These are phyloP conservation scores for Trypanosoma platydactyli DNA, from an alignment of 208 protist species.

Conservation along the genomic window DNA sequence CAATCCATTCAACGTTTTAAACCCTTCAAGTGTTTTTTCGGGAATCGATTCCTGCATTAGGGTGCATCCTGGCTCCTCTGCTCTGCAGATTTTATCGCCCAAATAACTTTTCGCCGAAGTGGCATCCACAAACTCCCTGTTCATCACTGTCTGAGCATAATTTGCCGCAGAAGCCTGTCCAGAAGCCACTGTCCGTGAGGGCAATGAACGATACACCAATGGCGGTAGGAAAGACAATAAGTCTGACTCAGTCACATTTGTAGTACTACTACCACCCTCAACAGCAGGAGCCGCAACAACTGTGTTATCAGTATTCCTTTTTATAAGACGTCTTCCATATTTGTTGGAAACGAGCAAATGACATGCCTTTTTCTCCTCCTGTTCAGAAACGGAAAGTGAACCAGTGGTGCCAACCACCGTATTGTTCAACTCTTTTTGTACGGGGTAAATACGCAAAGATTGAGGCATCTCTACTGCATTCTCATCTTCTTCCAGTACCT, in stretches of 20 bases:
- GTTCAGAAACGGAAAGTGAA: not conserved
- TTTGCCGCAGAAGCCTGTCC: not conserved
- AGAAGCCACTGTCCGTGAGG: not conserved
- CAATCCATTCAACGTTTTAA: not conserved
- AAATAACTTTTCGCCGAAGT: not conserved
- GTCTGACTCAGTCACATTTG: not conserved
- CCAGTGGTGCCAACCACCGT: not conserved
- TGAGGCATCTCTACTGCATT: conserved; percentile 8
- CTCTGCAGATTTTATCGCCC: not conserved
- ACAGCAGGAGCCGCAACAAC: not conserved
- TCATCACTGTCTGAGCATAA: not conserved
- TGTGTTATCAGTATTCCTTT: not conserved
- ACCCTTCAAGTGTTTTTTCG: not conserved
- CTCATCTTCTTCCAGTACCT: not conserved
- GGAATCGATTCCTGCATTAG: not conserved
- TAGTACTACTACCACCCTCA: not conserved
- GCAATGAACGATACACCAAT: conserved; percentile 21
- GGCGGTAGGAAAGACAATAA: conserved; percentile 33
- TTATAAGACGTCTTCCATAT: not conserved
- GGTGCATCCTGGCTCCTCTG: not conserved
- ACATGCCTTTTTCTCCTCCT: not conserved
- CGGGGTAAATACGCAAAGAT: conserved; percentile 16
- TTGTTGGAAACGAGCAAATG: not conserved
- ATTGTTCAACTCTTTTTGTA: not conserved
- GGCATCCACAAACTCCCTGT: not conserved